A percentile compares a stretch with the other conserved stretches of the same genome.
Conservation (phyloP, 768 basidiomycete species). For the Pleurotus ostreatus region DNA sequence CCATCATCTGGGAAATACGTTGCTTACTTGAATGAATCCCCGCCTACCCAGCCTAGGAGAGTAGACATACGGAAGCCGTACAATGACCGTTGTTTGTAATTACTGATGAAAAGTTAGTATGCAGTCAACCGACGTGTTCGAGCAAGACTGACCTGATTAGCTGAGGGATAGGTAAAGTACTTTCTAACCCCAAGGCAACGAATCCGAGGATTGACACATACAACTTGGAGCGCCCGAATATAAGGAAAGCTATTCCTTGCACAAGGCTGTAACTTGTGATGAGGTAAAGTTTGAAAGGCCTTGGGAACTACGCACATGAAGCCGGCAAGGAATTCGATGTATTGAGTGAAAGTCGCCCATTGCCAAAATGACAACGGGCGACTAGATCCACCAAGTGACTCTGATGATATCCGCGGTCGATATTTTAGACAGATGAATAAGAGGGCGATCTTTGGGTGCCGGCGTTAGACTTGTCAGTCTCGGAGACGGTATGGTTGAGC, state of each 20-base stretch:
- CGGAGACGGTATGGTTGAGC: slow-evolving; percentile 16
- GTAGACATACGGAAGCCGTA: slow-evolving; percentile 86
- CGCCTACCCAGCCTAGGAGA: slow-evolving; percentile 77
- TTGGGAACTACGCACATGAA: slow-evolving; percentile 50
- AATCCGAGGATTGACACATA: slow-evolving; percentile 71
- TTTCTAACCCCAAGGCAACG: slow-evolving; percentile 77
- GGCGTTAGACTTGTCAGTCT: not conserved
- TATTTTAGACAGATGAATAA: slow-evolving; percentile 81
- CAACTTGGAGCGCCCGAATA: slow-evolving; percentile 58
- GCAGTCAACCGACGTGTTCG: not conserved
- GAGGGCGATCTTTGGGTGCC: slow-evolving; percentile 55
- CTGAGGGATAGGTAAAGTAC: slow-evolving; percentile 83
- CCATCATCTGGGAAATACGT: too few relatives aligned
- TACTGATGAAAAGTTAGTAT: slow-evolving; percentile 40
- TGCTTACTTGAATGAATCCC: slow-evolving; percentile 79
- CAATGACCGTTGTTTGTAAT: slow-evolving; percentile 72
- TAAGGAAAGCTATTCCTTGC: slow-evolving; percentile 70
- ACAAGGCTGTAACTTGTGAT: slow-evolving; percentile 42
- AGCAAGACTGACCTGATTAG: slow-evolving; percentile 55
- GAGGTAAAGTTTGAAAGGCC: slow-evolving; percentile 13
- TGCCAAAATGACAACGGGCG: slow-evolving; percentile 83
- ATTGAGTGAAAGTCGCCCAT: slow-evolving; percentile 73
- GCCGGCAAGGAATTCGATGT: slow-evolving; percentile 79
- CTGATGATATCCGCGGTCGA: slow-evolving; percentile 56
- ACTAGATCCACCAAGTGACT: slow-evolving; percentile 52